Percentiles rank a stretch among this genome's conserved stretches.
Evolutionary conservation across 768 basidiomycete genomes (phyloP).

Genomic region (Tylopilus subfusipes): DNA sequence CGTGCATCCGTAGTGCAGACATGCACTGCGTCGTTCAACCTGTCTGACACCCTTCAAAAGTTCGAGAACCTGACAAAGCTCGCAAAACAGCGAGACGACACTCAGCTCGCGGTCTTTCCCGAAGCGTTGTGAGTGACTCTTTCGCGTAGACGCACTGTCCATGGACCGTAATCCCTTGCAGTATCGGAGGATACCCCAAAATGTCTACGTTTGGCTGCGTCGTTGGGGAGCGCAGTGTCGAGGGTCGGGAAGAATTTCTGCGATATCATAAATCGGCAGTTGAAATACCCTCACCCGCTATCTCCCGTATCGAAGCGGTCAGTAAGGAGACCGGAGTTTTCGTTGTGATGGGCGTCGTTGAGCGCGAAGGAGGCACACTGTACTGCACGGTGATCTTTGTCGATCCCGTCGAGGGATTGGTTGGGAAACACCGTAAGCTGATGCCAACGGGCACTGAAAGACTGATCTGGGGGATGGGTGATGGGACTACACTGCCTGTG

Average conservation of each 20-base stretch:
- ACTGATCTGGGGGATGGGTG: conserved; percentile 61
- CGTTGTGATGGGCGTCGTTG: conserved; percentile 58
- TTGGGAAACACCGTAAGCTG: conserved; percentile 65
- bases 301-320: conserved; percentile 45
- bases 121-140: conserved; percentile 48
- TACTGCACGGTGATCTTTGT: conserved; percentile 61
- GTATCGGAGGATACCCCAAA: conserved; percentile 60
- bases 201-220: conserved; percentile 41
- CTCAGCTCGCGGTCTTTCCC: conserved; percentile 52
- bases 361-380: conserved; percentile 55
- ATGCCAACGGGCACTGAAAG: conserved; percentile 60
- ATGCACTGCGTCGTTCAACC: conserved; percentile 43
- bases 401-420: conserved; percentile 46
- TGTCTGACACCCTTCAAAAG: conserved; percentile 46
- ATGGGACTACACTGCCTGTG: conserved; percentile 52
- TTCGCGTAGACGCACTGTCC: not conserved
- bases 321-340: conserved; percentile 48
- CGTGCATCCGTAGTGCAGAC: conserved; percentile 54
- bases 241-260: conserved; percentile 58
- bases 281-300: conserved; percentile 50
- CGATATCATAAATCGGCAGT: conserved; percentile 54
- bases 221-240: conserved; percentile 46
- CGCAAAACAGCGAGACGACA: conserved; percentile 44
- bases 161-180: conserved; percentile 14
- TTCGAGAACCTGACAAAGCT: conserved; percentile 44